Evolutionary conservation across 2,329 filamentous ascomycete genomes (phyloP).

Genomic region (Ramichloridium luteum): DNA sequence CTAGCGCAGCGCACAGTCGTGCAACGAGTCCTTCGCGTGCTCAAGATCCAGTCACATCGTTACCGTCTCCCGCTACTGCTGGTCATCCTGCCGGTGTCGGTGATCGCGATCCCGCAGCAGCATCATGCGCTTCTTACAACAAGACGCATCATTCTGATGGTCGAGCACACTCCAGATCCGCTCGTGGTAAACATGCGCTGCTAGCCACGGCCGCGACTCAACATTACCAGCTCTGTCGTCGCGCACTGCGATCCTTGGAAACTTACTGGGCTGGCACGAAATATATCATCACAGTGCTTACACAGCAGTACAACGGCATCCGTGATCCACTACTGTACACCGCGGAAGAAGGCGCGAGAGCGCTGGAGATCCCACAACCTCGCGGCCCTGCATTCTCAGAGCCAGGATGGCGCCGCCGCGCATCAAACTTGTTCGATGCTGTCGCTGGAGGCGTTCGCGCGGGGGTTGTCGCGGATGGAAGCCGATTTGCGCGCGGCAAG

Average conservation of each 20-base stretch:
- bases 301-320: constrained; percentile 78
- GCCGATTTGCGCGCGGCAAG: too few species aligned
- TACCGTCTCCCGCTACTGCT: too few species aligned
- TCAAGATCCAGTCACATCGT: too few species aligned
- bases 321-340: constrained; percentile 59
- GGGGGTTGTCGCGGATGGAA: too few species aligned
- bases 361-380: constrained; percentile 40
- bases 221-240: constrained; percentile 79
- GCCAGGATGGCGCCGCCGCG: constrained; percentile 41
- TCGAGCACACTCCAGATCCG: constrained; percentile 4
- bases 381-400: constrained; percentile 40
- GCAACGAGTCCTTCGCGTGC: constrained; percentile 33
- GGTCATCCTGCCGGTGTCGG: too few species aligned
- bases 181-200: constrained; percentile 67
- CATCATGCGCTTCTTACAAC: too few species aligned
- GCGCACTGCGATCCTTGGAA: constrained; percentile 68
- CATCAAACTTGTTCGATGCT: too few species aligned
- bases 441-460: too few species aligned
- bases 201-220: constrained; percentile 71
- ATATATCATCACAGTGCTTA: constrained; percentile 74
- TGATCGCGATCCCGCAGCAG: too few species aligned
- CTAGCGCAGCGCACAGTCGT: constrained; percentile 46
- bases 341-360: constrained; percentile 65
- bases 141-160: too few species aligned
- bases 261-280: constrained; percentile 76